A percentile compares a stretch with the other conserved stretches of the same genome.
Conservation (phyloP, 768 basidiomycete species). For the Chalciporus piperatus region DNA sequence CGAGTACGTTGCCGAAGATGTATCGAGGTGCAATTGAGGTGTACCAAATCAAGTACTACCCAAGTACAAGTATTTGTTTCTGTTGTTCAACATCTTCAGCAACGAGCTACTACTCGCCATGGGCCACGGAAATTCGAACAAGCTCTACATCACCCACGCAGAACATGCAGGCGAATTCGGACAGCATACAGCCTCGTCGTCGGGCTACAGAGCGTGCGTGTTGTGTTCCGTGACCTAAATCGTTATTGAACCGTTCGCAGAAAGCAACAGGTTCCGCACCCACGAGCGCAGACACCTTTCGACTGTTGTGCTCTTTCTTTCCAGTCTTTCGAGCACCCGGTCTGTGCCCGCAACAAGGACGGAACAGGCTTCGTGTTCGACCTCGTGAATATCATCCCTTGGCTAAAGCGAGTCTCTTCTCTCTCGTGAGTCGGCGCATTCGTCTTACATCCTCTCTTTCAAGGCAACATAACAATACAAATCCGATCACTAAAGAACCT, state of each 20-base stretch:
- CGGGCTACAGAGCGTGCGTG: constrained; percentile 66
- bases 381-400: constrained; percentile 88
- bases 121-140: constrained; percentile 86
- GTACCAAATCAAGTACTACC: too few species aligned
- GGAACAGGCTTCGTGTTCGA: constrained; percentile 84
- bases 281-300: constrained; percentile 69
- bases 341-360: constrained; percentile 80
- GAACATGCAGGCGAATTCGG: constrained; percentile 82
- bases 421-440: constrained; percentile 3
- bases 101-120: constrained; percentile 33
- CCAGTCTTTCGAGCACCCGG: constrained; percentile 86
- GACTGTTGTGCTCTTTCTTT: constrained; percentile 92
- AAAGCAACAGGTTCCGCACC: constrained; percentile 65
- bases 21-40: too few species aligned
- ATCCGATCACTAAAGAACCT: constrained; percentile 73
- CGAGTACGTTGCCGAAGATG: too few species aligned
- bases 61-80: neutral
- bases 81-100: neutral
- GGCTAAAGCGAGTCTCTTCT: constrained; percentile 70
- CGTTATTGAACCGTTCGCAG: constrained; percentile 34
- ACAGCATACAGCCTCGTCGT: constrained; percentile 78
- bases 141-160: constrained; percentile 86
- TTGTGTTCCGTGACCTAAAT: constrained; percentile 1
- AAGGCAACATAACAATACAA: constrained; percentile 79
- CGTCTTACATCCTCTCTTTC: constrained; percentile 11